A percentile compares a stretch with the other conserved stretches of the same genome.
phyloP scores from a whole-genome alignment of 2,329 filamentous ascomycete genomes.

The Aureobasidium zeae region DNA sequence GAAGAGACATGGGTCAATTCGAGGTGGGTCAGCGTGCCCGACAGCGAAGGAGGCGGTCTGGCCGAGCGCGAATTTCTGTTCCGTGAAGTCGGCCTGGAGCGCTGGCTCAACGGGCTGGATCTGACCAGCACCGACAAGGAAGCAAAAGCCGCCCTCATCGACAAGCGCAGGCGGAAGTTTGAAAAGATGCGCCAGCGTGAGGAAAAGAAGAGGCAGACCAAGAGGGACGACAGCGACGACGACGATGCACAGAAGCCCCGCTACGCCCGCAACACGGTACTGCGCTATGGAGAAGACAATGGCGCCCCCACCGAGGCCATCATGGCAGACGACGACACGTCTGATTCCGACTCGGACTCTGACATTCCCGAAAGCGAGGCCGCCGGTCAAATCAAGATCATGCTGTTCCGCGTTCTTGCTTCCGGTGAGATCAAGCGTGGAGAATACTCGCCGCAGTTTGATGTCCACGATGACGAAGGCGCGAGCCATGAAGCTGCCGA shows the following conservation, averaged over 20 bases:
- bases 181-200: constrained; percentile 43
- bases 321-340: constrained; percentile 59
- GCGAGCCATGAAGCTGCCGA: constrained; percentile 46
- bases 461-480: constrained; percentile 82
- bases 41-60: constrained; percentile 82
- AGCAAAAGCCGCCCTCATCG: constrained; percentile 64
- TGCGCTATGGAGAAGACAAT: constrained; percentile 73
- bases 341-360: constrained; percentile 63
- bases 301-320: constrained; percentile 61
- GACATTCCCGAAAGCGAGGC: constrained; percentile 85
- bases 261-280: constrained; percentile 44
- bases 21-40: constrained; percentile 89
- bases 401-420: constrained; percentile 87
- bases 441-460: constrained; percentile 95
- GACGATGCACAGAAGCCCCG: constrained; percentile 37
- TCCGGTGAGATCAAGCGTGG: constrained; percentile 96
- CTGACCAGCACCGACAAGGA: constrained; percentile 64
- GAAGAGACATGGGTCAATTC: constrained; percentile 99
- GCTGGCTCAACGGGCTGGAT: constrained; percentile 93
- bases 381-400: constrained; percentile 95
- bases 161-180: constrained; percentile 42
- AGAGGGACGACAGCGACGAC: constrained; percentile 46
- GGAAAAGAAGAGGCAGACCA: constrained; percentile 77
- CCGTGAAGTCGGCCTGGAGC: constrained; percentile 87
- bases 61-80: constrained; percentile 96